phyloP scores from a whole-genome alignment of 2,329 filamentous ascomycete genomes.

The Geosmithia putterillii region DNA sequence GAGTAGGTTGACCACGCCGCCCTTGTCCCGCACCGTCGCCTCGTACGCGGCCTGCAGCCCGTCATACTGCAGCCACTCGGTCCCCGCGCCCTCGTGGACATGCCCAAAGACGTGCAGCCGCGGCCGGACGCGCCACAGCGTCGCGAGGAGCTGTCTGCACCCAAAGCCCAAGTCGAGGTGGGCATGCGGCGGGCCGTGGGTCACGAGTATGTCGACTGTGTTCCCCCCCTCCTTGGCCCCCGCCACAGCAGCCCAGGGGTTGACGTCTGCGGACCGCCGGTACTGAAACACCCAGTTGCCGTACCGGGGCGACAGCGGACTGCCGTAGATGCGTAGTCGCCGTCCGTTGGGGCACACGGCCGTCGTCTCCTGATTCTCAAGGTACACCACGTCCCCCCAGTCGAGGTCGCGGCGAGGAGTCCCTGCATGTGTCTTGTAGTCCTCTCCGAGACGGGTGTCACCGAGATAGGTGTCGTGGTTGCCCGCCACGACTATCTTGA shows the following conservation, averaged over 20 bases:
- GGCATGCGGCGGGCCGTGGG: slow-evolving; percentile 21
- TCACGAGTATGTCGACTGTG: slow-evolving; percentile 21
- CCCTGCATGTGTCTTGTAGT: background rate
- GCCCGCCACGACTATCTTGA: slow-evolving; percentile 31
- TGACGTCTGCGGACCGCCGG: slow-evolving; percentile 12
- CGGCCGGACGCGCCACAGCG: slow-evolving; percentile 43
- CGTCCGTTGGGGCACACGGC: background rate
- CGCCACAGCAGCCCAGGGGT: no score
- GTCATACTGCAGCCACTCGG: slow-evolving; percentile 16
- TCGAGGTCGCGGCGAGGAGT: slow-evolving; percentile 3
- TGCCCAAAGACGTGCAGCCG: slow-evolving; percentile 54
- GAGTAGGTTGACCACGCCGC: slow-evolving; percentile 1
- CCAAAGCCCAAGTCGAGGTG: slow-evolving; percentile 22
- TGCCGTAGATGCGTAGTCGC: slow-evolving; percentile 1
- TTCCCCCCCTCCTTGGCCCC: no score
- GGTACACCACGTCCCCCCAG: slow-evolving; percentile 11
- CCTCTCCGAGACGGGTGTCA: slow-evolving; percentile 6
- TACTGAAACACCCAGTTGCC: slow-evolving; percentile 16
- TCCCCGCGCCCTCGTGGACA: slow-evolving; percentile 42
- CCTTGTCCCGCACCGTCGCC: background rate
- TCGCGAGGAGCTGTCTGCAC: slow-evolving; percentile 20
- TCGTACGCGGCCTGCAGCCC: slow-evolving; percentile 3
- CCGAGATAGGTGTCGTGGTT: slow-evolving; percentile 26
- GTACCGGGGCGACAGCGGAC: slow-evolving; percentile 13
- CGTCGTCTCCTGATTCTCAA: slow-evolving; percentile 7